Conservation (phyloP, 495 filamentous ascomycete species). For the Articulospora tetracladia region DNA sequence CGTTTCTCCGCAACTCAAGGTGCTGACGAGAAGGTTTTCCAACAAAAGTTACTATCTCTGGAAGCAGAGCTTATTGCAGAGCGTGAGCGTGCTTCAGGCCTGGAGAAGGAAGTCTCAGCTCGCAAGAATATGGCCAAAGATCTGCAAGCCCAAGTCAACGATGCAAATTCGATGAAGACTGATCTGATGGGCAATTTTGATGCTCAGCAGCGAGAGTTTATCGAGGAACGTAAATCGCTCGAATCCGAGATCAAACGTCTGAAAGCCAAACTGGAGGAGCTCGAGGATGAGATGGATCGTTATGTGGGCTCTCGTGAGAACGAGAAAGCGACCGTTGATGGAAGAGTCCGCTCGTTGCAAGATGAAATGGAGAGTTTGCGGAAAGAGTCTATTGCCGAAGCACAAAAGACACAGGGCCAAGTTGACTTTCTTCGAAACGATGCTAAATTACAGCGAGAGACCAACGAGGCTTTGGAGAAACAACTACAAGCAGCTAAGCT, state of each 20-base stretch:
- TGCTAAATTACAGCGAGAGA: constrained; percentile 49
- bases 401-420: constrained; percentile 51
- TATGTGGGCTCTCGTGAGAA: constrained; percentile 78
- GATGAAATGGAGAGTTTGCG: constrained; percentile 62
- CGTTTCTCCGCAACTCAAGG: constrained; percentile 65
- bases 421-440: constrained; percentile 53
- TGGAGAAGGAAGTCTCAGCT: constrained; percentile 59
- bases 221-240: constrained; percentile 74
- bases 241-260: constrained; percentile 73
- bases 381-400: constrained; percentile 52
- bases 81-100: constrained; percentile 41
- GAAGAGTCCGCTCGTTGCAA: constrained; percentile 64
- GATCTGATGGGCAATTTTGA: constrained; percentile 95
- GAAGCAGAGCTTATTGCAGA: constrained; percentile 71
- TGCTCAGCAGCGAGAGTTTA: constrained; percentile 82
- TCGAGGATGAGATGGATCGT: constrained; percentile 86
- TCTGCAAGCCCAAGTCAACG: constrained; percentile 68
- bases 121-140: constrained; percentile 57
- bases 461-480: constrained; percentile 46
- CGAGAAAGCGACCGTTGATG: constrained; percentile 64
- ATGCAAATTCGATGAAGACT: constrained; percentile 85
- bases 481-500: constrained; percentile 50
- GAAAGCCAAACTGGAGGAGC: constrained; percentile 73
- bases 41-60: constrained; percentile 57
- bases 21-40: constrained; percentile 58